These are phyloP conservation scores for Metschnikowia corniflorae DNA, from an alignment of 805 yeast species.

Conservation along the genomic window DNA sequence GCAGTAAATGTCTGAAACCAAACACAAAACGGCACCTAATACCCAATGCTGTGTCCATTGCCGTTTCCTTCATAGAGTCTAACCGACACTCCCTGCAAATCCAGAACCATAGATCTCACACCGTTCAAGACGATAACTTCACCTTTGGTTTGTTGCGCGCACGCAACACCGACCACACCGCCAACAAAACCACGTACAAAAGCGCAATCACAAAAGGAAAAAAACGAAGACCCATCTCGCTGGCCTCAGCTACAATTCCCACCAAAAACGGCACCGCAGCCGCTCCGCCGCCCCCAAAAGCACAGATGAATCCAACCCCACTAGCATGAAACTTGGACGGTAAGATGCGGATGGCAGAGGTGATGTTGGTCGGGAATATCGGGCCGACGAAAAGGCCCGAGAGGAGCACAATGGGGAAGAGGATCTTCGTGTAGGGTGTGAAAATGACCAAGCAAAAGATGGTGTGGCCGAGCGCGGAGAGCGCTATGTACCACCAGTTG, in stretches of 20 bases:
- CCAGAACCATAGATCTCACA: no score
- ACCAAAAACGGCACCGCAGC: constrained; percentile 66
- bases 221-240: constrained; percentile 28
- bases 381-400: constrained; percentile 55
- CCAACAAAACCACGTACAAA: constrained; percentile 23
- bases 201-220: constrained; percentile 30
- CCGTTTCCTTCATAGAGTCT: no score
- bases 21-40: no score
- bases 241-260: constrained; percentile 46
- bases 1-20: no score
- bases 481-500: constrained; percentile 35
- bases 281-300: constrained; percentile 82
- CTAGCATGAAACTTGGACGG: constrained; percentile 59
- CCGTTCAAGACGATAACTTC: no score
- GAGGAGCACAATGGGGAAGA: constrained; percentile 34
- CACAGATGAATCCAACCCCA: constrained; percentile 73
- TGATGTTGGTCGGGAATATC: constrained; percentile 63
- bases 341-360: constrained; percentile 57
- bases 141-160: constrained; percentile 2
- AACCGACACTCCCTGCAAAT: no score
- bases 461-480: constrained; percentile 28
- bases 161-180: constrained; percentile 24
- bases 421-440: constrained; percentile 22
- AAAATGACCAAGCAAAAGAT: constrained; percentile 31
- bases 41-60: no score